Evolutionary conservation across 2,329 filamentous ascomycete species (phyloP), one percentile per base, ranked within the genome.

Genomic region (Colletotrichum sidae): DNA sequence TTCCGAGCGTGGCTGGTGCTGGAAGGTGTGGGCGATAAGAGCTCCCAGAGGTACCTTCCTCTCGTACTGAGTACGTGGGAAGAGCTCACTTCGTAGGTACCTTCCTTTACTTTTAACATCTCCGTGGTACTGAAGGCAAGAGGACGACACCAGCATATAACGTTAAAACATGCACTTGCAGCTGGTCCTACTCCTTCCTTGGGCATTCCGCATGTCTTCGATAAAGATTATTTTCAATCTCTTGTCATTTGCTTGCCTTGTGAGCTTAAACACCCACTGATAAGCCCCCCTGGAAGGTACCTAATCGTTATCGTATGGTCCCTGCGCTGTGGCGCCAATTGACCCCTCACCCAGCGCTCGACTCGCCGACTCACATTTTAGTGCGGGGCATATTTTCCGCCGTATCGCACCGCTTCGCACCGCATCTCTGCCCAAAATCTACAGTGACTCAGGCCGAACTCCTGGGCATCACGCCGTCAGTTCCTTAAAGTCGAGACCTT

Each of bases 1-100:
- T 67, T 68, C 67, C 67, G 61, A 45, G 49, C 67, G 66, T 66
- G 66, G 66, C 66, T 68, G 62, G 53, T 66, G 53, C 6, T 12
- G n/a, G 25, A 25, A 6, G 44, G 51, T 47, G 15, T 33, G 42
- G 3, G 8, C 33, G 49, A 61, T 55, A 54, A 41, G 34, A 39
- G 38, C 59, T 15, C 25, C 25, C 25, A 25, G 25, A 25, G 25
- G 25, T 5, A 5, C 25, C 25, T 25, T 25, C 25, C 25, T 25
- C 25, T 25, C 25, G 25, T 5, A 25, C 25, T 25, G 25, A 25
- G 25, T 25, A 25, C 25, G 17, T 0, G 17, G 17, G 17, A 17
- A 17, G 17, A 17, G 17, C 17, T 17, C 17, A 17, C 17, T 17
- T 17, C 17, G 25, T 25, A 25, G 25, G 25, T 25, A 25, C 25